Evolutionary conservation across 441 rosid species (phyloP).

Genomic region (Euphorbia schlechtendalii): DNA sequence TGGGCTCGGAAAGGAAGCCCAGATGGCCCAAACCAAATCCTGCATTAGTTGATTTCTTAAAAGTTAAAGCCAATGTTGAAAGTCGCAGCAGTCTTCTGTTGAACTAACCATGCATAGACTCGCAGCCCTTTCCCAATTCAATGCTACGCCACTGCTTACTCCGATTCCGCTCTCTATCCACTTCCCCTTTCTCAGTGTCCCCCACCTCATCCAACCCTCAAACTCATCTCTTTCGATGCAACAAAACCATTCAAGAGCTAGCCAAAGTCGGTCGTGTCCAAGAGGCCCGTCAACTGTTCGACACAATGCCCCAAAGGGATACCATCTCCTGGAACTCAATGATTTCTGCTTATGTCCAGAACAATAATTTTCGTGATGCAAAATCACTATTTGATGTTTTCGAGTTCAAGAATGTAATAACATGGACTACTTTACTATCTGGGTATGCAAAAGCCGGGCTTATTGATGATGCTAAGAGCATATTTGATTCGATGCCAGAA

Average conservation of each 20-base stretch:
- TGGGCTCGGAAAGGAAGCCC: background rate
- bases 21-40: background rate
- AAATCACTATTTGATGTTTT: conserved; percentile 17
- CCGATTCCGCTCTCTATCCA: conserved; percentile 13
- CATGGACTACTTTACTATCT: conserved; percentile 30
- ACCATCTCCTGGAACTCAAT: conserved; percentile 22
- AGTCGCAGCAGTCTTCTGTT: background rate
- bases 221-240: conserved; percentile 13
- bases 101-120: conserved; percentile 1
- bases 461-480: conserved; percentile 41
- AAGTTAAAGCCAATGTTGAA: no score
- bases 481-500: conserved; percentile 55
- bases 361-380: conserved; percentile 17
- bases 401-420: conserved; percentile 21
- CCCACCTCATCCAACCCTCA: background rate
- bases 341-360: no score
- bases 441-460: conserved; percentile 39
- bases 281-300: conserved; percentile 28
- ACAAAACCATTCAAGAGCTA: conserved; percentile 10
- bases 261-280: conserved; percentile 20
- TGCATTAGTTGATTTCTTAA: background rate
- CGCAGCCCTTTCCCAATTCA: background rate
- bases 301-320: conserved; percentile 24
- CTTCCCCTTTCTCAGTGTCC: conserved; percentile 2
- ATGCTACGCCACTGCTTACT: conserved; percentile 1